Base-by-base conservation (phyloP, 306 rosid species). In the Abrus precatorius region DNA sequence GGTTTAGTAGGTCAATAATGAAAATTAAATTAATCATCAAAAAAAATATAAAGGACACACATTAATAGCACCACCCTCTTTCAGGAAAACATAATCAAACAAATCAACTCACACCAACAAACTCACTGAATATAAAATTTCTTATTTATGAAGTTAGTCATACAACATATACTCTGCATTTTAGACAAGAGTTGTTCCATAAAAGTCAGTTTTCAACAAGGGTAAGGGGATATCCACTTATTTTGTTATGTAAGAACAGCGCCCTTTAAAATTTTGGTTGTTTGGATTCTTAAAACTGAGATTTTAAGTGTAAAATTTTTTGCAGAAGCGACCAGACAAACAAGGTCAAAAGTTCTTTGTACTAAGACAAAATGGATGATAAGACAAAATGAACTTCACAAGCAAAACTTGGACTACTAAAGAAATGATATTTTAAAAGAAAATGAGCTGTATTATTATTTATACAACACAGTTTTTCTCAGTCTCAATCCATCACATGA, bases 41-140 rank as follows among this genome's bases (percentile, higher is more conserved):
- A 52, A 9, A 69, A 9, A 6, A 36, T 47, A 55, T 5, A 29
- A 63, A 29, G 60, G 9, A 13, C 32, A 66, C 55, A 32, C 55
- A 81, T 52, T 4, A 36, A 43, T 63, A 72, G 33, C 20, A 43
- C 64, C 34, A 48, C 38, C 55, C 69, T 11, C 60, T 48, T 33
- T 30, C 20, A 20, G 29, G 53, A 48, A 76, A 63, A 20, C 10
- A 7, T 53, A 20, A 29, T 6, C 28, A 48, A 7, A 48, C 13
- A 64, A 68, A 83, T 59, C 33, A 70, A 20, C 32, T 41, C 57
- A 64, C 14, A 27, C 40, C 73, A 38, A 48, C 62, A 52, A 67
- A 47, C 55, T 47, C 30, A 20, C 62, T 32, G 50, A 62, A 73
- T 20, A 38, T 7, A 52, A 40, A 41, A 9, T 63, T 57, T 52